Base-by-base conservation (phyloP, 371 early-diverging fungal species). In the Actinomucor elegans region DNA sequence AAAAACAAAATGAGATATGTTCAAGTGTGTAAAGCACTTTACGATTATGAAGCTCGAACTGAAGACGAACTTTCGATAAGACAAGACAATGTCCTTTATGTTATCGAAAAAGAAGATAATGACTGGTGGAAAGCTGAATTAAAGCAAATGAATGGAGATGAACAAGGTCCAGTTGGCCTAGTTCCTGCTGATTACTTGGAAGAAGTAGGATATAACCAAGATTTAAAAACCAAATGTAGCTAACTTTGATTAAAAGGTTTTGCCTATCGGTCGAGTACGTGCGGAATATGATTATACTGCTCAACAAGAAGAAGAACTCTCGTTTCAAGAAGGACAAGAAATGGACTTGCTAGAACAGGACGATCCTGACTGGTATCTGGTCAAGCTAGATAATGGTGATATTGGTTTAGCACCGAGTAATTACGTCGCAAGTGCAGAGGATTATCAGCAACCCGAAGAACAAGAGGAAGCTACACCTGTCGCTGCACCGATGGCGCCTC, bases 31-130 rank as follows among this genome's bases (percentile, higher is more conserved):
- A 67, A 69, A 61, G 64, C 74, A 46, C 60, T 73, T 32, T 77
- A 77, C 61, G 88, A 89, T 64, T 97, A 96, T 71, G 83, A 83
- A 38, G 89, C 96, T 26, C 78, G 83, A 35, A 90, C 88, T 29
- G 88, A 86, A 60, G 96, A 95, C 46, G 97, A 96, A 73, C 75
- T 96, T 49, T 69, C 75, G 38, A 81, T 97, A 56, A 67, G 75
- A 28, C 93, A 97, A 63, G 87, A 85, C 61, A 83, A 87, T 63
- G 66, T 88, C 45, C 57, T 91, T 20, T 91, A 90, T 66, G 72
- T 90, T 37, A 64, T 89, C 47, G 87, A 89, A 37, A 83, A 81
- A 67, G 79, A 79, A 63, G 90, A 90, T 76, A 80, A 82, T 11
- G 91, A 90, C 46, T 92, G 92, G 92, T 86, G 86, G 80, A 78